Base-by-base conservation (phyloP, 495 filamentous ascomycete genomes). In the Neurospora sp. region DNA sequence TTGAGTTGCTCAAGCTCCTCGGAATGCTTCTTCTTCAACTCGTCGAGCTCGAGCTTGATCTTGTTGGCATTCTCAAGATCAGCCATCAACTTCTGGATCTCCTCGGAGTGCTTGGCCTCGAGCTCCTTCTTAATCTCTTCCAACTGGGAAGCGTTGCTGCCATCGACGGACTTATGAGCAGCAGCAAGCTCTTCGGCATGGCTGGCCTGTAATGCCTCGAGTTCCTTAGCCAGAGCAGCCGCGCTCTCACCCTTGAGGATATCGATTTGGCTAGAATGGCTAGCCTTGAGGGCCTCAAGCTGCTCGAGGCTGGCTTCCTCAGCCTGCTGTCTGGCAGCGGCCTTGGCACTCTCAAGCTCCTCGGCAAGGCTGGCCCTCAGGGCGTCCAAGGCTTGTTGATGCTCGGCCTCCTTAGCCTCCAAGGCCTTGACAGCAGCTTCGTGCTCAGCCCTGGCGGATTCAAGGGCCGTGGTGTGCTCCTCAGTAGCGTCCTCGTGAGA, bases 241-340 rank as follows among this genome's bases (percentile, higher is more conserved):
- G 79, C 79, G 74, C 82, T 81, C 73, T 85, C 82, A 8, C 72
- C 69, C 78, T 84, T 85, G 19, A 82, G 73, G 24, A 80, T 79
- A 69, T 85, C 83, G 19, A 86, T 79, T 48, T 86, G 78, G 28
- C 80, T 77, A n/a, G 85, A 83, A 71, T 87, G 85, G 72, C 81
- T 83, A 31, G 81, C 78, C 78, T 87, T 87, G 36, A 87, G 78
- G 4, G 82, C 48, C 43, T 86, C 80, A 21, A 86, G 73, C 39
- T 83, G 83, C 37, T 78, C 78, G 5, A 81, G 69, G 34, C 84
- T 76, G 0, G 79, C 71, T 43, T 84, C 81, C 34, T 80, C 72
- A 24, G 82, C 81, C 43, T 82, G 80, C 48, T 82, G 80, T 28
- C 79, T 78, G 39, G 79, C 77, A 24, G 77, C 79, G 69, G 78